Percentiles rank a stretch among this genome's conserved stretches.
phyloP scores from a whole-genome alignment of 768 basidiomycete genomes.

The Termitomyces heimii region DNA sequence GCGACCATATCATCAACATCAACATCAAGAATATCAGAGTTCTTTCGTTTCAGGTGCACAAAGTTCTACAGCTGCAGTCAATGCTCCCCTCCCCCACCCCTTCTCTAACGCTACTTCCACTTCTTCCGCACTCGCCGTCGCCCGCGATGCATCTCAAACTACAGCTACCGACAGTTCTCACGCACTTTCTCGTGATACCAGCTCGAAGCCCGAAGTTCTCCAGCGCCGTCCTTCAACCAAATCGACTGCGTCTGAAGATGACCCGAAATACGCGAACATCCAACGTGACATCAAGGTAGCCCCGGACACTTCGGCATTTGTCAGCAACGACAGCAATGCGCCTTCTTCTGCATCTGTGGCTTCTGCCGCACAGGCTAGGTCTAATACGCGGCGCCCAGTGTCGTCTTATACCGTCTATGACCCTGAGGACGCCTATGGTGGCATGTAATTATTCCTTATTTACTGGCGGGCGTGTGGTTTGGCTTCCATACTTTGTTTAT shows the following conservation, averaged over 20 bases:
- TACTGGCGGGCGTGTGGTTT: not conserved
- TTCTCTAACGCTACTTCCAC: conserved; percentile 1
- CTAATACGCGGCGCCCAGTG: conserved; percentile 7
- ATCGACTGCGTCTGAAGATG: conserved; percentile 2
- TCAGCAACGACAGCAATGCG: not conserved
- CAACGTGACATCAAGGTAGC: conserved; percentile 15
- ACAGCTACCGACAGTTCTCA: not conserved
- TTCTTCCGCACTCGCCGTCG: conserved; percentile 7
- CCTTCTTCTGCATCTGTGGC: not conserved
- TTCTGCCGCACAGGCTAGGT: not conserved
- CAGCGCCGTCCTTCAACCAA: conserved; percentile 12
- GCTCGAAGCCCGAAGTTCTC: not conserved
- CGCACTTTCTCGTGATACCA: not conserved
- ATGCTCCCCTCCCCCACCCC: not conserved
- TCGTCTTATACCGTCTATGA: conserved; percentile 47
- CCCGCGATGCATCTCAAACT: conserved; percentile 1
- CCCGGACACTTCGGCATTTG: not conserved
- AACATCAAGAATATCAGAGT: not conserved
- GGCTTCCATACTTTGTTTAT: not conserved
- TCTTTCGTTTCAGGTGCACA: conserved; percentile 3
- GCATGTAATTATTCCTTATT: conserved; percentile 37
- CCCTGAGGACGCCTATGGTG: conserved; percentile 65
- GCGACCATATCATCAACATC: conserved; percentile 7
- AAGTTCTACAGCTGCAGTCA: not conserved
- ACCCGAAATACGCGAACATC: conserved; percentile 13